Base-by-base conservation (phyloP, 805 yeast genomes). In the Starmerella kuoi region DNA sequence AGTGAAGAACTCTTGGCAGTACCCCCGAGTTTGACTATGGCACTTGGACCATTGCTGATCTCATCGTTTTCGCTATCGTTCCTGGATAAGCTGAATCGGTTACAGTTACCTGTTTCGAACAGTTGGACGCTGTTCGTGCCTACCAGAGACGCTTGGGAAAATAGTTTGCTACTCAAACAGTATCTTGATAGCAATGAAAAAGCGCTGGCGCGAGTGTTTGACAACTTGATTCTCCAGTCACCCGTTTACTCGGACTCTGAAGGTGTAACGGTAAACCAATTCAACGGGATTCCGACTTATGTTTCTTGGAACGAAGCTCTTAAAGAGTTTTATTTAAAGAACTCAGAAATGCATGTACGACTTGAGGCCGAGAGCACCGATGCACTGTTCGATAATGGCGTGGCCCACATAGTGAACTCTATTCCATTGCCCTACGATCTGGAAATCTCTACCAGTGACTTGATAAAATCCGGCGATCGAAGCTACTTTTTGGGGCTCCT, bases 61-160 rank as follows among this genome's bases (percentile, higher is more conserved):
- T 80, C 91, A 53, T 71, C 93, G 2, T 72, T 66, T 46, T 76
- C 94, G 0, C 55, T 85, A 36, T 62, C 67, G 15, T 74, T 73
- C 50, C 58, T 87, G 45, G 68, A 72, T 37, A 61, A 69, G 14
- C 65, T 74, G 33, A 69, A 66, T 7, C 57, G 83, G 25, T 60
- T 74, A 19, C 70, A 72, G 44, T 64, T 79, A 32, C 62, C 68
- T 11, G 68, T 77, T 44, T 59, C 63, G 18, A 54, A 63, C 18
- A 93, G 93, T 0, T 84, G 85, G 62, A 74, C 95, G 0, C 61
- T 79, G 0, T 72, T 87, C 40, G 62, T 87, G 23, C 97, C 97
- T 0, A 77, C 86, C 44, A 76, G 80, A 24, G 64, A 67, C 32
- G 72, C 87, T 0, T 86, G 95, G 94, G 68, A 69, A 19, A 58